Evolutionary conservation across 768 basidiomycete genomes (phyloP), one percentile per base, ranked within the genome.

Genomic region (Boletus rubescentipes): DNA sequence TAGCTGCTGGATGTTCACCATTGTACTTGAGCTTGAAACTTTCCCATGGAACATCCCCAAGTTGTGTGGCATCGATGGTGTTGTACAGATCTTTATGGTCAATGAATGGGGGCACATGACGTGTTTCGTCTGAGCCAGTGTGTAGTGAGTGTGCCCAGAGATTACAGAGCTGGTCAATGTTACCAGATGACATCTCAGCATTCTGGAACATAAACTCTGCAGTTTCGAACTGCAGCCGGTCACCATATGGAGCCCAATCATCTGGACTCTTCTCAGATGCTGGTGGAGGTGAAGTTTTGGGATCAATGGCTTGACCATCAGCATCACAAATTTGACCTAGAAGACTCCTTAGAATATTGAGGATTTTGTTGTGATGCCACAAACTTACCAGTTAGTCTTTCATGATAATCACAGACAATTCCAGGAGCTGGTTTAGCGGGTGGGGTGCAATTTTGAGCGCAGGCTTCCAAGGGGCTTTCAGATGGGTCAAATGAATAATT

Each of bases 31-130:
- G 16, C 8, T 14, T 15, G 16, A 78, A 73, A 3, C 57, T 62
- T 4, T 67, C 18, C 77, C 77, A 80, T 0, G 71, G 67, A 16
- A 68, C 63, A 38, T 73, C 71, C 2, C 75, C 74, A 29, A 67
- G 45, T 8, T 39, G 49, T 9, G 70, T 76, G 0, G 56, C 51
- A 53, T 79, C 73, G 30, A 80, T 77, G 5, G 51, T 53, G 0
- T 14, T 3, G 9, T 58, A 46, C 3, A 58, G n/a, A 0, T 58
- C 39, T 18, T 51, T 58, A 18, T 58, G 52, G 23, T 58, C 21
- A 4, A 23, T 16, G 5, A 46, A 34, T 3, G 45, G 45, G n/a
- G 45, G 20, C 7, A 6, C 26, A 26, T 26, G 26, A 26, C 6
- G 26, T 26, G 26, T 6, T 6, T 26, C 6, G 6, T 26, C 26